phyloP scores from a whole-genome alignment of 1,284 basidiomycete genomes.

The Trametes pubescens region DNA sequence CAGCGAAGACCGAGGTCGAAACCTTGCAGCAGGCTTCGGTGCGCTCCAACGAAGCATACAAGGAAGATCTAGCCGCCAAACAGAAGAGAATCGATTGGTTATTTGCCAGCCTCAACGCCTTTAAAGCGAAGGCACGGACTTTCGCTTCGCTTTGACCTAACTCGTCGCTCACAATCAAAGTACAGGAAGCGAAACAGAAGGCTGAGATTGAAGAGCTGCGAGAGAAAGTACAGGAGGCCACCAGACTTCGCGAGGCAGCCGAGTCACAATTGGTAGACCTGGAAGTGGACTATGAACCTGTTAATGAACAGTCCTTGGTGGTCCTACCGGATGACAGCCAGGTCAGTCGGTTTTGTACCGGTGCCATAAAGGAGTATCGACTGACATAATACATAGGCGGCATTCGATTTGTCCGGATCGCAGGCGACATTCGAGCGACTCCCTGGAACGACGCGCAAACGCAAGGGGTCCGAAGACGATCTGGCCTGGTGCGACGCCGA shows the following conservation, averaged over 20 bases:
- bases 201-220: conserved; percentile 28
- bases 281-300: neutral
- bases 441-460: conserved; percentile 8
- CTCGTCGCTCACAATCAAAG: neutral
- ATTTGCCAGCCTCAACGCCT: conserved; percentile 12
- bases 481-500: neutral
- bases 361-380: neutral
- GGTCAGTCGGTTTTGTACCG: neutral
- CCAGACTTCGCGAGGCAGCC: conserved; percentile 6
- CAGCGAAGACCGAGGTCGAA: conserved; percentile 2
- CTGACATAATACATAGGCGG: neutral
- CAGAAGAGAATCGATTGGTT: conserved; percentile 11
- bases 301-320: no score
- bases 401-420: neutral
- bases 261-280: neutral
- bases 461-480: conserved; percentile 20
- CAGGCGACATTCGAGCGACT: conserved; percentile 5
- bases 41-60: conserved; percentile 9
- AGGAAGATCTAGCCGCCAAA: conserved; percentile 18
- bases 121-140: conserved; percentile 25
- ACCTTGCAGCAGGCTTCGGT: neutral
- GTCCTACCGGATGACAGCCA: neutral
- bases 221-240: conserved; percentile 14
- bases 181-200: conserved; percentile 35
- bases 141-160: no score